These are phyloP conservation scores for Dipteronia sinensis DNA, from an alignment of 345 rosid species.

Conservation along the genomic window DNA sequence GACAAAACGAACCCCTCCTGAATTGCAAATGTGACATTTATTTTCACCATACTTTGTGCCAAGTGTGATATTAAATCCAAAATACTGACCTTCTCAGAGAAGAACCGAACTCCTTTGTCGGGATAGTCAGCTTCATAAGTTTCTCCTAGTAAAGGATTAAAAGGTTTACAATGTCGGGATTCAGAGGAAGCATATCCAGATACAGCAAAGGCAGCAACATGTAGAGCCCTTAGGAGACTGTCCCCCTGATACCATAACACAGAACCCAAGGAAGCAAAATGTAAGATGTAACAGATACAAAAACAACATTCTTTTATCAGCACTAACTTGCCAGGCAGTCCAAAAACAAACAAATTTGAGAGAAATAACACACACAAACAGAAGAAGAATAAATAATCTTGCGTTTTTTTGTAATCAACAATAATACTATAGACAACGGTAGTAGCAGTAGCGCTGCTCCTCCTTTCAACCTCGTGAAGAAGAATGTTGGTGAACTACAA, in stretches of 20 bases:
- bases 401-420: background rate
- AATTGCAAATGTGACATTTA: background rate
- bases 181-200: constrained; percentile 97
- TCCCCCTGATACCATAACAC: constrained; percentile 58
- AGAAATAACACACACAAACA: background rate
- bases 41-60: background rate
- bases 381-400: background rate
- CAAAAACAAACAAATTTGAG: background rate
- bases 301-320: background rate
- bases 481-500: background rate
- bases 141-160: constrained; percentile 95
- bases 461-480: background rate
- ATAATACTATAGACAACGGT: background rate
- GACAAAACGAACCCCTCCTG: background rate
- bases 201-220: constrained; percentile 96
- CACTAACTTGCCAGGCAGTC: background rate
- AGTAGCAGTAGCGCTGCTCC: background rate
- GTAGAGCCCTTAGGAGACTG: constrained; percentile 65
- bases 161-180: constrained; percentile 97
- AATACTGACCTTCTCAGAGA: constrained; percentile 87
- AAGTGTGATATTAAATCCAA: background rate
- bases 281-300: constrained; percentile 17
- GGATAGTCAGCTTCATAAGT: constrained; percentile 96
- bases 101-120: constrained; percentile 87
- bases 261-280: constrained; percentile 18